Evolutionary conservation across 169 alveolate genomes (phyloP), one percentile per base, ranked within the genome.

Genomic region (Babesia microti): DNA sequence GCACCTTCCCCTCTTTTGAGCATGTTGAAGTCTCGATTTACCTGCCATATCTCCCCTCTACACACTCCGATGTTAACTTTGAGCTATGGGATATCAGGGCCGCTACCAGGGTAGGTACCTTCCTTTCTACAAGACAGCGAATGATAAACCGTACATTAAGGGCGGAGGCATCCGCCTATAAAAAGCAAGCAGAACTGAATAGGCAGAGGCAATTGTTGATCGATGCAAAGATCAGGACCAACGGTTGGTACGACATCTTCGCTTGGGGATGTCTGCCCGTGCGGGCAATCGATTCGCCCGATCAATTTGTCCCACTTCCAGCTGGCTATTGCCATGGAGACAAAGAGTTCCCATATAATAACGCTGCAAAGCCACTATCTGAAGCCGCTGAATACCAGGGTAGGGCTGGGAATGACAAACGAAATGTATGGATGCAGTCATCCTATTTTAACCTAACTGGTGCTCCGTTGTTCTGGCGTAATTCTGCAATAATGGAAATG

Each of bases 241-340:
- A n/a, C n/a, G n/a, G n/a, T n/a, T n/a, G n/a, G n/a, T n/a, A n/a
- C n/a, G n/a, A 65, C 43, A 55, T 60, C 19, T 85, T 83, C 58
- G 73, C 87, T 18, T 85, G 93, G 93, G 93, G 93, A 0, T 63
- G 82, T 7, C 70, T 85, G 41, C 93, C 93, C 6, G 86, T 85
- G 15, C 59, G 91, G 24, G 93, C 93, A 11, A 41, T 74, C 23
- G 90, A 85, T 36, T 81, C 59, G 41, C 91, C 91, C 12, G 68
- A 84, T 24, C 73, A 59, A 11, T 55, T 80, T 32, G 87, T 85
- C 33, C 89, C 93, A 0, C 68, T 85, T 22, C 93, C 93, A 1
- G 87, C 88, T 39, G 93, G 93, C 6, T 85, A 74, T 43, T 68
- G 75, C 32, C 79, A 72, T 28, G 79, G 79, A 19, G 76, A 71